These are phyloP conservation scores for Pyronema omphalodes DNA, from an alignment of 495 filamentous ascomycete species.

Conservation along the genomic window DNA sequence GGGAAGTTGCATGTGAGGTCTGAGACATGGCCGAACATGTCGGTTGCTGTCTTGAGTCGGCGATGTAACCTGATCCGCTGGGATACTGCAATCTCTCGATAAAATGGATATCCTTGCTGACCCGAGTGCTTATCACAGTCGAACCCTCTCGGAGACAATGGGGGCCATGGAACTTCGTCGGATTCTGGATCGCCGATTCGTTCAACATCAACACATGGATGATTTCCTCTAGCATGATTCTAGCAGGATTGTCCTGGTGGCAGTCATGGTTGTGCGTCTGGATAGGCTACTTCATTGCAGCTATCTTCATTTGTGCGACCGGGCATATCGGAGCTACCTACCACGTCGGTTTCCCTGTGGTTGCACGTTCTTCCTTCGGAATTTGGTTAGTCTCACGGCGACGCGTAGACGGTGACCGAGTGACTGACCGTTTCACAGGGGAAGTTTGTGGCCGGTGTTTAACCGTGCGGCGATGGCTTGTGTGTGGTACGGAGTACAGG, in stretches of 20 bases:
- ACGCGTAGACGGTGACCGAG: neutral
- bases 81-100: too few relatives aligned
- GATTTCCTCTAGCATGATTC: conserved; percentile 74
- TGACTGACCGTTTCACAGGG: conserved; percentile 18
- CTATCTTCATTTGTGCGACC: conserved; percentile 52
- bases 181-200: conserved; percentile 84
- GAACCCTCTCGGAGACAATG: conserved; percentile 71
- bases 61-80: too few relatives aligned
- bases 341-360: conserved; percentile 74
- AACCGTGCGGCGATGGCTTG: conserved; percentile 78
- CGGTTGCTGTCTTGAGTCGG: too few relatives aligned
- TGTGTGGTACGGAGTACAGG: conserved; percentile 76
- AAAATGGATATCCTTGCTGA: neutral
- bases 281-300: conserved; percentile 63
- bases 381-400: conserved; percentile 36
- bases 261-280: conserved; percentile 72
- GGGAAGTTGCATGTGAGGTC: too few relatives aligned
- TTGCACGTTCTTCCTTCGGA: conserved; percentile 56
- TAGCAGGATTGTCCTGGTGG: conserved; percentile 76
- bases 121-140: conserved; percentile 31
- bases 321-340: conserved; percentile 82
- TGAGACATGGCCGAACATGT: neutral
- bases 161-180: conserved; percentile 75
- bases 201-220: conserved; percentile 99
- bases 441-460: conserved; percentile 75